Evolutionary conservation across 2,329 filamentous ascomycete species (phyloP).

Genomic region (Colletotrichum costaricense): DNA sequence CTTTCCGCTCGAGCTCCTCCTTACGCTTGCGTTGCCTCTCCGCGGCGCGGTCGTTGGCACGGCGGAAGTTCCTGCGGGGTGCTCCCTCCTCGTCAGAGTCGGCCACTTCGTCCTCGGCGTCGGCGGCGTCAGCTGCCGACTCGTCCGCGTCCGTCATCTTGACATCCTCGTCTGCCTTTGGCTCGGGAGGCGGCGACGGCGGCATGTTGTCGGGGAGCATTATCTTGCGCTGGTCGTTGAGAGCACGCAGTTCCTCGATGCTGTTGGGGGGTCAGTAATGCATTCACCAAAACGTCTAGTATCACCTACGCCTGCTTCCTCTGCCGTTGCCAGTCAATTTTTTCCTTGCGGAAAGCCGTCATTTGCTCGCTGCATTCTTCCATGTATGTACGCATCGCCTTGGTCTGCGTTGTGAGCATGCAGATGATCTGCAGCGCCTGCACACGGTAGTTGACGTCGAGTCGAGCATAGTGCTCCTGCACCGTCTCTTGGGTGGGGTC

Average conservation of each 20-base stretch:
- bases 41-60: slow-evolving; percentile 75
- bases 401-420: slow-evolving; percentile 87
- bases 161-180: slow-evolving; percentile 65
- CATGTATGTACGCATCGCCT: slow-evolving; percentile 87
- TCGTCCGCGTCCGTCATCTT: slow-evolving; percentile 75
- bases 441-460: slow-evolving; percentile 87
- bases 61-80: slow-evolving; percentile 63
- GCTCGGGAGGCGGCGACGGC: slow-evolving; percentile 67
- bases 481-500: slow-evolving; percentile 83
- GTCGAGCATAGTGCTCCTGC: slow-evolving; percentile 74
- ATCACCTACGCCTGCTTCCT: slow-evolving; percentile 72
- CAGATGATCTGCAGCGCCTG: slow-evolving; percentile 86
- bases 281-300: neutral
- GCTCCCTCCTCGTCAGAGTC: slow-evolving; percentile 78
- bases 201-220: slow-evolving; percentile 79
- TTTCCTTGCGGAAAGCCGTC: slow-evolving; percentile 94
- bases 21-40: slow-evolving; percentile 84
- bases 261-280: slow-evolving; percentile 55
- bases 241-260: slow-evolving; percentile 75
- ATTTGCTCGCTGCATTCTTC: slow-evolving; percentile 93
- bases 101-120: slow-evolving; percentile 67
- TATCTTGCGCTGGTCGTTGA: slow-evolving; percentile 80
- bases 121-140: slow-evolving; percentile 64
- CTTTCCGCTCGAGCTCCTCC: slow-evolving; percentile 69
- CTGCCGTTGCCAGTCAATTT: slow-evolving; percentile 90